Conservation (phyloP, 345 rosid species). For the Eucalyptus paniculata region DNA sequence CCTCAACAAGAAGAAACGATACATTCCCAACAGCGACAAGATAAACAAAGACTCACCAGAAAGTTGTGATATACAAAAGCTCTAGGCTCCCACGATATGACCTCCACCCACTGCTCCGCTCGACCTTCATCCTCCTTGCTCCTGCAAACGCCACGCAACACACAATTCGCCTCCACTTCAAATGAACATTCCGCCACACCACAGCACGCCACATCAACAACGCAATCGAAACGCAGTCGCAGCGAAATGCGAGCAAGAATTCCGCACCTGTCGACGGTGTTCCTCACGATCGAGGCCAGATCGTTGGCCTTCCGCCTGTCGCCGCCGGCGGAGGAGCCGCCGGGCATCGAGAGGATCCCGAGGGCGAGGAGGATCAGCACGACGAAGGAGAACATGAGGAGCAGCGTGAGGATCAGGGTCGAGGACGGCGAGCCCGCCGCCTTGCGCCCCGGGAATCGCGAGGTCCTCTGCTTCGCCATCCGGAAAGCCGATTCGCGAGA, state of each 20-base stretch:
- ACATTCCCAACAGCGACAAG: neutral
- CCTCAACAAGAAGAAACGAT: neutral
- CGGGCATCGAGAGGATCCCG: slow-evolving; percentile 82
- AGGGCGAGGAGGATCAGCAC: slow-evolving; percentile 67
- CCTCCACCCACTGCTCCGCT: slow-evolving; percentile 75
- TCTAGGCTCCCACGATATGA: slow-evolving; percentile 93
- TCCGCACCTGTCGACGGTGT: neutral
- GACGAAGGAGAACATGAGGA: slow-evolving; percentile 61
- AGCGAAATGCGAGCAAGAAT: neutral
- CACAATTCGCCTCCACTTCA: neutral
- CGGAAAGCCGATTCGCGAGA: neutral
- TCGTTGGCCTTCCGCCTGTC: slow-evolving; percentile 55
- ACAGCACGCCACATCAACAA: neutral
- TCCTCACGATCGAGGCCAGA: slow-evolving; percentile 48
- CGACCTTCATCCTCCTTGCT: slow-evolving; percentile 29
- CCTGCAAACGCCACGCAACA: slow-evolving; percentile 1
- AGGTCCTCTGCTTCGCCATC: slow-evolving; percentile 53
- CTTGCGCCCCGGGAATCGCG: slow-evolving; percentile 51
- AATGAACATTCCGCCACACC: neutral
- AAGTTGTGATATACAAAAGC: slow-evolving; percentile 83
- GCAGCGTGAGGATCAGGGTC: slow-evolving; percentile 27
- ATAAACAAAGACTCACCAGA: slow-evolving; percentile 33
- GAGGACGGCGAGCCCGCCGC: slow-evolving; percentile 29
- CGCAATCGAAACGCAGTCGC: neutral
- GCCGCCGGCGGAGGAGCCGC: slow-evolving; percentile 17